Evolutionary conservation across 2,329 filamentous ascomycete species (phyloP), one percentile per base, ranked within the genome.

Genomic region (Aspergillus alliaceus): DNA sequence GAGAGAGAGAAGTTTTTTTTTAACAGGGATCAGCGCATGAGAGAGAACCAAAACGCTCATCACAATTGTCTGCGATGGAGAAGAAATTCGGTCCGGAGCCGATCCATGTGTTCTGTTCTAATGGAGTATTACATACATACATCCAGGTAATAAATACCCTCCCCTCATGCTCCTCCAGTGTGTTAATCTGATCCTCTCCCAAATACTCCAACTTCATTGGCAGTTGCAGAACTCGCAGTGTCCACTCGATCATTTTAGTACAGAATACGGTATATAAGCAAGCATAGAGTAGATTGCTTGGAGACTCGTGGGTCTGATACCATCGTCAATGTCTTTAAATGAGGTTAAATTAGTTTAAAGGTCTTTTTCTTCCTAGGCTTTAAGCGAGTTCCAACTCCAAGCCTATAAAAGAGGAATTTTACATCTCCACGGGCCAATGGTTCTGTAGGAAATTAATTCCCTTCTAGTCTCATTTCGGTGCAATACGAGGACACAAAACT

Each of bases 1-100:
- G 48, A 18, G 32, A 37, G 48, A 40, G 18, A 51, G 24, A 29
- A 20, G 29, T 34, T 48, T 20, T 31, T 40, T 24, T 12, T 3
- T 18, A 27, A 31, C 47, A 34, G 49, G 54, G 54, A 57, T 57
- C 54, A 57, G 49, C 54, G 25, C 40, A 47, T 46, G 51, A 27
- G 27, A 48, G 44, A 44, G 51, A 46, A 31, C 39, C 51, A 53
- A 42, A 42, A 42, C 51, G 39, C 51, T 32, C 51, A 47, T 54
- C 51, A 29, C 51, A 54, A 54, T 54, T 40, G 40, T 15, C 32
- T 29, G 34, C 2, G 40, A 53, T 47, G 44, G 44, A 48, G 27
- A 48, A 32, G 27, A 48, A 25, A n/a, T 32, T 48, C 27, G 44
- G 44, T 20, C 25, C 25, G n/a, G 18, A 47, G 44, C 44, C 44